These are phyloP conservation scores for Metarhizium robertsii DNA, from an alignment of 2,329 filamentous ascomycete species.

Conservation along the genomic window DNA sequence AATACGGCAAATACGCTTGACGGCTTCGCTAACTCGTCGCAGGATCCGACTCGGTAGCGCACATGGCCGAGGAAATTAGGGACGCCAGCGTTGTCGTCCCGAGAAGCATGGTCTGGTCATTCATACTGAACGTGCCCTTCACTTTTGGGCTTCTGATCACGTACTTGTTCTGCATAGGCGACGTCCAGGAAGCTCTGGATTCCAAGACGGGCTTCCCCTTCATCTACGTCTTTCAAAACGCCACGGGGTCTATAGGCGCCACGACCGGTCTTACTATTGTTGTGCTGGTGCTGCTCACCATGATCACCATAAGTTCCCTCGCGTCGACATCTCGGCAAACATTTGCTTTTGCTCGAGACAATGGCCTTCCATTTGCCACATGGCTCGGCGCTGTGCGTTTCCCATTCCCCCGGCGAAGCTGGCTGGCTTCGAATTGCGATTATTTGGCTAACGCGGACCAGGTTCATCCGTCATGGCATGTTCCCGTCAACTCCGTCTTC, in stretches of 20 bases:
- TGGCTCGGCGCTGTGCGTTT: constrained; percentile 8
- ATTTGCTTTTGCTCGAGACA: constrained; percentile 24
- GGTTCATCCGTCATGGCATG: constrained; percentile 13
- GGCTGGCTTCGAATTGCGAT: not conserved
- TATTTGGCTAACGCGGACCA: not conserved
- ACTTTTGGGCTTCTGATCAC: constrained; percentile 15
- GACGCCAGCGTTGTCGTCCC: constrained; percentile 12
- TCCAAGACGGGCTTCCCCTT: constrained; percentile 15
- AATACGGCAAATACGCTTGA: too few species aligned
- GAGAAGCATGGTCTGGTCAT: constrained; percentile 10
- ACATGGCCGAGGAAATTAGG: constrained; percentile 12
- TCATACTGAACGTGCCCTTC: constrained; percentile 11
- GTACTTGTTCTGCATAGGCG: constrained; percentile 13
- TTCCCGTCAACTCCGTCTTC: constrained; percentile 23
- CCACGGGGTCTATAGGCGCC: constrained; percentile 10
- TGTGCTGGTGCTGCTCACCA: constrained; percentile 15
- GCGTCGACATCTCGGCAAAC: constrained; percentile 21
- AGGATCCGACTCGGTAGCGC: constrained; percentile 10
- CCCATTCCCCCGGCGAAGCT: not conserved
- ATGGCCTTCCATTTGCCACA: constrained; percentile 17
- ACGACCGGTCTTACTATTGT: constrained; percentile 18
- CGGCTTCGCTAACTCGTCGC: not conserved
- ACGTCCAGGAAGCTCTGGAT: constrained; percentile 6
- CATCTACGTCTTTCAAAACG: constrained; percentile 19
- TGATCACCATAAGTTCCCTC: constrained; percentile 17